Evolutionary conservation across 352 stramenopile genomes (phyloP), one percentile per base, ranked within the genome.

Genomic region (Lagenidium giganteum): DNA sequence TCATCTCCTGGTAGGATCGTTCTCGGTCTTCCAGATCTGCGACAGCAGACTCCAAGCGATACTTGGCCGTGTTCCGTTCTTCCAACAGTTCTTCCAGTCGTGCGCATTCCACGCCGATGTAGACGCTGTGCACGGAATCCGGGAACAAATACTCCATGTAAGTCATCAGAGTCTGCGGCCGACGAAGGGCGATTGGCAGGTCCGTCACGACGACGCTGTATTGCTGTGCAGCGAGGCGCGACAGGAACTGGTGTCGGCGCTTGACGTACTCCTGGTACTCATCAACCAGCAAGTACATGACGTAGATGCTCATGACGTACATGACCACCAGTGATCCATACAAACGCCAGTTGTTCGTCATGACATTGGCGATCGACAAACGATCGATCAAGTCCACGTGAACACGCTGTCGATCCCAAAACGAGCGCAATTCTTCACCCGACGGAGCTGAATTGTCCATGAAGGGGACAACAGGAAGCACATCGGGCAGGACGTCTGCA

Each of bases 91-190:
- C 51, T 42, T 92, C 73, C 3, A 92, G 49, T 7, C 63, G 54
- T 6, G 51, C 44, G 40, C 72, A 89, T 53, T 92, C 79, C 12
- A 89, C 71, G 9, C 60, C 73, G 44, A 88, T 70, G 55, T 87
- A 87, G 6, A 87, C 73, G 22, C 54, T 72, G 52, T 85, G 60
- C 26, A 92, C 64, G 8, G 68, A 56, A 40, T 60, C 42, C 1
- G 79, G 74, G 31, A 89, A 92, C 45, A 89, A 53, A 35, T 71
- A 77, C 18, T 82, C 47, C 49, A 92, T 47, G 67, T 87, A 92
- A 21, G 61, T 51, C 26, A 71, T 56, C 26, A 92, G 48, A 35
- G 73, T 82, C 57, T 83, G 59, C 26, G 66, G 72, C 0, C 58
- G 62, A 23, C 72, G 62, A 38, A 87, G 62, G 3, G 67, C 54